These are phyloP conservation scores for Aethionema arabicum DNA, from an alignment of 345 rosid genomes.

Conservation along the genomic window DNA sequence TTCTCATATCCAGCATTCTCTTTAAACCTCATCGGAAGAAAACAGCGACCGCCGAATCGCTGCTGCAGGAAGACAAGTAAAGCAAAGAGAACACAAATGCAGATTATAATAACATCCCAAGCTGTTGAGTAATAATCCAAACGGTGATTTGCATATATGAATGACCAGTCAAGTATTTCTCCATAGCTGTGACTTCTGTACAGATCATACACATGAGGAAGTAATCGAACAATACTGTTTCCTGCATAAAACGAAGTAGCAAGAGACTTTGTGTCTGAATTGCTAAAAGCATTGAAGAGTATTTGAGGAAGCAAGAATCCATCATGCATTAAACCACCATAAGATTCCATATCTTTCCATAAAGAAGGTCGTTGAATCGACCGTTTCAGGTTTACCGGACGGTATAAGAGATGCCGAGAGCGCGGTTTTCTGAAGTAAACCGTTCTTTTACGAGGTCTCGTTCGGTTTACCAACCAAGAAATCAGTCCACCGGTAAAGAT, in stretches of 20 bases:
- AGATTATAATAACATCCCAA: slow-evolving; percentile 75
- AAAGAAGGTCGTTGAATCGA: slow-evolving; percentile 45
- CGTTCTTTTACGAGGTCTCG: slow-evolving; percentile 29
- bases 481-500: slow-evolving; percentile 63
- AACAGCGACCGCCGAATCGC: slow-evolving; percentile 57
- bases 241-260: slow-evolving; percentile 58
- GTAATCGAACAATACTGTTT: slow-evolving; percentile 54
- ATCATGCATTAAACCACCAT: slow-evolving; percentile 77
- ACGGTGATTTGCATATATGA: slow-evolving; percentile 73
- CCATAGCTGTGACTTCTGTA: slow-evolving; percentile 62
- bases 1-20: slow-evolving; percentile 54
- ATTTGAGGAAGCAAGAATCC: slow-evolving; percentile 83
- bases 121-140: slow-evolving; percentile 76
- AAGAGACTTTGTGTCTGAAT: slow-evolving; percentile 51
- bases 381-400: slow-evolving; percentile 14
- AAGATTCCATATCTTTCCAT: slow-evolving; percentile 68
- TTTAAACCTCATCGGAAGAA: slow-evolving; percentile 59
- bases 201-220: slow-evolving; percentile 91
- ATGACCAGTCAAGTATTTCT: slow-evolving; percentile 57
- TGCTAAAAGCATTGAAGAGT: slow-evolving; percentile 59
- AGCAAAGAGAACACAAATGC: slow-evolving; percentile 56
- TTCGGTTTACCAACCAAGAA: slow-evolving; percentile 55
- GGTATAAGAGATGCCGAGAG: neutral
- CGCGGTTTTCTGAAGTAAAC: slow-evolving; percentile 32
- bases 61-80: slow-evolving; percentile 69